Evolutionary conservation across 2,329 filamentous ascomycete species (phyloP).

Genomic region (Drechslerella dactyloides): DNA sequence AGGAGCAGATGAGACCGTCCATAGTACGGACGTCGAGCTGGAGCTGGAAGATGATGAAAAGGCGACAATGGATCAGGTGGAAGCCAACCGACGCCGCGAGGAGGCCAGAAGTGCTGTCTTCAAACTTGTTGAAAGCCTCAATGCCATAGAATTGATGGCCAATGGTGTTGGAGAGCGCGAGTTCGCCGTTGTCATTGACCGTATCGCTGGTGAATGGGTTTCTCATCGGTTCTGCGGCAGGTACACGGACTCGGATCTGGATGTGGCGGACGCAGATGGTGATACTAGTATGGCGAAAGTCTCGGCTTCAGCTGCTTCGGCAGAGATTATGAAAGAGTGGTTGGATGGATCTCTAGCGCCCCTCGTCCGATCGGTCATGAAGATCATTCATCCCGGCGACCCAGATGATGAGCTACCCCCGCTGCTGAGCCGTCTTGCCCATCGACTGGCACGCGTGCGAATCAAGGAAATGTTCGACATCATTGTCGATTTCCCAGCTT

Average conservation of each 20-base stretch:
- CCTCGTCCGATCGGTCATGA: constrained; percentile 41
- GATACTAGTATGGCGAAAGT: constrained; percentile 49
- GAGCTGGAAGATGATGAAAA: constrained; percentile 50
- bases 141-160: constrained; percentile 44
- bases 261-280: constrained; percentile 37
- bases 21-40: constrained; percentile 49
- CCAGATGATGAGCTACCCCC: constrained; percentile 31
- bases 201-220: constrained; percentile 48
- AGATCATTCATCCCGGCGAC: constrained; percentile 40
- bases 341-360: constrained; percentile 41
- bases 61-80: constrained; percentile 43
- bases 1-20: constrained; percentile 39
- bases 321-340: constrained; percentile 49
- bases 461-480: constrained; percentile 80
- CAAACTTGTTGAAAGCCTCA: constrained; percentile 43
- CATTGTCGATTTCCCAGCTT: constrained; percentile 75
- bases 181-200: constrained; percentile 41
- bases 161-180: constrained; percentile 47
- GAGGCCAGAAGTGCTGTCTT: constrained; percentile 37
- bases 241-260: constrained; percentile 40
- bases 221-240: constrained; percentile 40
- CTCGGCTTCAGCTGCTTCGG: constrained; percentile 39
- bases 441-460: constrained; percentile 69
- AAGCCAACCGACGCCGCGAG: constrained; percentile 37
- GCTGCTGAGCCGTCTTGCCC: constrained; percentile 53